Percentiles rank a stretch among this genome's conserved stretches.
Conservation (phyloP, 1,284 basidiomycete genomes). For the Ceratobasidium sp. region DNA sequence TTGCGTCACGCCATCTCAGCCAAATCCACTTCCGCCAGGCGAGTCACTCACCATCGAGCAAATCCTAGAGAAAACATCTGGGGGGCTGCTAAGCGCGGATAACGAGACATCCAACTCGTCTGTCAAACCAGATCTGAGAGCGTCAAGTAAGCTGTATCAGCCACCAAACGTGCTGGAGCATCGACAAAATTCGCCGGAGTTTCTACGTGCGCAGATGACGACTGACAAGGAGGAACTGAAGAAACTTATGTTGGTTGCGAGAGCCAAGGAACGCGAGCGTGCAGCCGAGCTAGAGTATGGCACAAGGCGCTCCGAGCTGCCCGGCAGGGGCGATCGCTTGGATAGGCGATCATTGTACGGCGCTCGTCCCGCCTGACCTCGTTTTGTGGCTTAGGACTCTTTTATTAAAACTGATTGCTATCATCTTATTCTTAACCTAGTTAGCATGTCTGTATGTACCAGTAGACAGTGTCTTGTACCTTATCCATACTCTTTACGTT, state of each 20-base stretch:
- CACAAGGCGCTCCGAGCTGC: neutral
- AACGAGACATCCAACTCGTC: neutral
- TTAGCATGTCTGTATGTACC: neutral
- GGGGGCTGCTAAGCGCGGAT: slow-evolving; percentile 70
- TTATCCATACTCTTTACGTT: neutral
- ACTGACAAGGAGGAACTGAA: neutral
- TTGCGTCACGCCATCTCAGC: slow-evolving; percentile 95
- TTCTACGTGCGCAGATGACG: slow-evolving; percentile 25
- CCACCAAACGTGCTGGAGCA: slow-evolving; percentile 16
- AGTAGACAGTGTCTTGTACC: neutral
- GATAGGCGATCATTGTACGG: too few species aligned
- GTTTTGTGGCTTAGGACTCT: neutral
- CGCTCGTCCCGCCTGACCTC: too few species aligned
- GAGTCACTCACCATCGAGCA: slow-evolving; percentile 83
- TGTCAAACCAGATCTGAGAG: neutral
- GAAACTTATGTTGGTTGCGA: neutral
- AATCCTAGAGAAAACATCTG: slow-evolving; percentile 74
- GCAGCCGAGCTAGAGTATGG: neutral
- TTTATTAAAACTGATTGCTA: neutral
- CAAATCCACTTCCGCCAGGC: slow-evolving; percentile 83
- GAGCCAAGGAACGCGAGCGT: neutral
- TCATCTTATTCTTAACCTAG: neutral
- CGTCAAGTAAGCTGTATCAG: neutral
- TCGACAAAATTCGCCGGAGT: slow-evolving; percentile 9
- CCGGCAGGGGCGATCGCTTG: neutral